phyloP scores from a whole-genome alignment of 2,329 filamentous ascomycete genomes.

The Fusarium penzigii region DNA sequence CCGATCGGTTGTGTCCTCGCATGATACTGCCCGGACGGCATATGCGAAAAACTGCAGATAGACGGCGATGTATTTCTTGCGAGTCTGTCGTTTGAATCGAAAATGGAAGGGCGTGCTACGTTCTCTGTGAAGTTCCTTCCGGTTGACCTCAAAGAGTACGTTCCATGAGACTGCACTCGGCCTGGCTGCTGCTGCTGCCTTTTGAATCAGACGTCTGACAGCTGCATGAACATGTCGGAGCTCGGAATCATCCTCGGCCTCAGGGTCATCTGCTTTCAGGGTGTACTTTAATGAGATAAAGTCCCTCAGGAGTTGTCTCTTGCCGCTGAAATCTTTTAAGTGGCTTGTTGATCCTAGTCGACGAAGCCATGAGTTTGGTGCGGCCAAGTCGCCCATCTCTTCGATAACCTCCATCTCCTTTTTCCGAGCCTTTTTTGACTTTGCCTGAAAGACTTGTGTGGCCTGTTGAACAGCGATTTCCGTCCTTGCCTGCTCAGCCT shows the following conservation, averaged over 20 bases:
- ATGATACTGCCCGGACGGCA: not conserved
- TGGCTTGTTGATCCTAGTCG: not conserved
- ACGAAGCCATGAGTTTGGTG: not conserved
- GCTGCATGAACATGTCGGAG: not conserved
- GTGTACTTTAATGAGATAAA: slow-evolving; percentile 1
- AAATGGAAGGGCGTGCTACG: slow-evolving; percentile 1
- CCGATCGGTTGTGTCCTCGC: not conserved
- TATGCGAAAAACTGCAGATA: slow-evolving; percentile 1
- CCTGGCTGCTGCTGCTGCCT: not conserved
- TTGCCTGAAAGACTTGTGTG: slow-evolving; percentile 1
- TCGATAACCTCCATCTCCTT: slow-evolving; percentile 3
- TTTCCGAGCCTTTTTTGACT: slow-evolving; percentile 1
- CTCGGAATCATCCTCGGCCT: not conserved
- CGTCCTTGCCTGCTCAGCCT: not conserved
- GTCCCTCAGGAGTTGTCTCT: slow-evolving; percentile 1
- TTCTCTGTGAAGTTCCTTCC: slow-evolving; percentile 3
- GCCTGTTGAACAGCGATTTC: not conserved
- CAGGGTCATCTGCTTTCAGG: not conserved
- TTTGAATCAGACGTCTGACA: slow-evolving; percentile 1
- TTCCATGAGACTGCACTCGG: slow-evolving; percentile 1
- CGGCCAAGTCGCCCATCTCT: slow-evolving; percentile 2
- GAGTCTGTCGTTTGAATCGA: not conserved
- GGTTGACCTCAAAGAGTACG: slow-evolving; percentile 1
- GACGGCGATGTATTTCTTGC: not conserved
- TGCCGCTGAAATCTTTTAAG: slow-evolving; percentile 7